Conservation (phyloP, 139 green algal species). For the Astrephomene gubernaculifera region DNA sequence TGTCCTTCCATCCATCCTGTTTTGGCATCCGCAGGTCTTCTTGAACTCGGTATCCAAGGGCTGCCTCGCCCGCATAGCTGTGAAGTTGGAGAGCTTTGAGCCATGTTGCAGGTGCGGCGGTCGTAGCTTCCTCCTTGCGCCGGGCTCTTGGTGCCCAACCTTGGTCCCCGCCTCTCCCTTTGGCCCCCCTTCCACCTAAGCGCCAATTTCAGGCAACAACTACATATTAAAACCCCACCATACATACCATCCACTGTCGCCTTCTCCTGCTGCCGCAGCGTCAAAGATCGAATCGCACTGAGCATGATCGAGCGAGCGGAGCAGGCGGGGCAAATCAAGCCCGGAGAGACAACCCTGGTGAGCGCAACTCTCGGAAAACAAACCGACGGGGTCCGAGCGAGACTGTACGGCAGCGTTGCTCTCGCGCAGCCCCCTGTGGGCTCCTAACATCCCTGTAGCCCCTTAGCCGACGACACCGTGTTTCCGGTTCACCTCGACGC, state of each 20-base stretch:
- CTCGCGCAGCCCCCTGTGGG: too few relatives aligned
- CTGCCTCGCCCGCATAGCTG: conserved; percentile 83
- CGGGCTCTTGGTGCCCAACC: background rate
- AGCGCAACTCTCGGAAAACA: too few relatives aligned
- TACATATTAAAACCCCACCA: background rate
- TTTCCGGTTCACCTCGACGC: too few relatives aligned
- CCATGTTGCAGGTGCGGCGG: conserved; percentile 77
- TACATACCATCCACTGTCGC: background rate
- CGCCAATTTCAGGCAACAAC: background rate
- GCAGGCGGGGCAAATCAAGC: conserved; percentile 80
- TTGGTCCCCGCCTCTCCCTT: background rate
- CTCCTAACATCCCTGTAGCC: too few relatives aligned
- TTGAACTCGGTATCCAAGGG: conserved; percentile 90
- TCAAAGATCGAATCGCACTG: conserved; percentile 90
- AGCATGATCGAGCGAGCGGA: conserved; percentile 88
- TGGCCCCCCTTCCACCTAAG: background rate
- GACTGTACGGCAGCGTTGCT: too few relatives aligned
- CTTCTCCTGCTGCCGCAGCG: conserved; percentile 58
- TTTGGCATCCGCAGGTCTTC: conserved; percentile 84
- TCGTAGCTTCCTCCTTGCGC: background rate
- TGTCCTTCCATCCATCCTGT: too few relatives aligned
- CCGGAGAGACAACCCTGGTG: conserved; percentile 81
- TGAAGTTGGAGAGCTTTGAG: conserved; percentile 96
- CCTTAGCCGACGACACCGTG: too few relatives aligned
- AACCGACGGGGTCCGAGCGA: too few relatives aligned